Conservation (phyloP, 2,329 filamentous ascomycete genomes). For the Ramularia collo-cygni region DNA sequence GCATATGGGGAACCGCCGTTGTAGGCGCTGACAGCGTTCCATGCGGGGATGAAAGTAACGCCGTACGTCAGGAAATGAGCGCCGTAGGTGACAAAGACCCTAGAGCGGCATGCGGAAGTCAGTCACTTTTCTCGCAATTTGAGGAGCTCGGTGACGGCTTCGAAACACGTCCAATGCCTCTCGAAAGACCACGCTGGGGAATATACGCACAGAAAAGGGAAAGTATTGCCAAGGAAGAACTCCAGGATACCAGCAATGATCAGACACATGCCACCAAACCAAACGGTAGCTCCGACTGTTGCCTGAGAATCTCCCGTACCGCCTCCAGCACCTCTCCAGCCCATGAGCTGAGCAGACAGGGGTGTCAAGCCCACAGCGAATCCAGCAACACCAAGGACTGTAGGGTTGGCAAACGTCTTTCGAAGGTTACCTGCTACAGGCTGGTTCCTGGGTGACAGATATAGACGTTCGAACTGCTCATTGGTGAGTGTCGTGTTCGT, state of each 20-base stretch:
- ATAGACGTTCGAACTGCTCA: slow-evolving; percentile 22
- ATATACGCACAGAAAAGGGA: slow-evolving; percentile 22
- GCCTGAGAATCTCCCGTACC: slow-evolving; percentile 1
- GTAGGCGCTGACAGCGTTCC: slow-evolving; percentile 17
- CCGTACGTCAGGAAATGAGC: slow-evolving; percentile 18
- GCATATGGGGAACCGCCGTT: slow-evolving; percentile 14
- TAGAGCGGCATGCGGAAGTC: no score
- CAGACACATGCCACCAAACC: slow-evolving; percentile 31
- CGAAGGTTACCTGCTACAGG: slow-evolving; percentile 12
- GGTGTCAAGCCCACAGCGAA: slow-evolving; percentile 18
- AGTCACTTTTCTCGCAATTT: no score
- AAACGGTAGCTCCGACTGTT: slow-evolving; percentile 22
- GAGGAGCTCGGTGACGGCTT: no score
- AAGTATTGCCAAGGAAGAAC: slow-evolving; percentile 32
- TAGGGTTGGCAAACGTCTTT: slow-evolving; percentile 21
- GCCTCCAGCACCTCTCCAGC: slow-evolving; percentile 4
- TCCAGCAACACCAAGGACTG: slow-evolving; percentile 17
- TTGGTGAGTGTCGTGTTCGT: slow-evolving; percentile 20
- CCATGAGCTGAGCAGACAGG: slow-evolving; percentile 14
- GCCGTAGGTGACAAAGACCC: slow-evolving; percentile 22
- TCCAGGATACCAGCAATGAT: slow-evolving; percentile 30
- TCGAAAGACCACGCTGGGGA: no score
- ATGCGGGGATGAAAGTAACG: slow-evolving; percentile 17
- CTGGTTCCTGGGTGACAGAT: slow-evolving; percentile 15
- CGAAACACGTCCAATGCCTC: no score